Base-by-base conservation (phyloP, 1,284 basidiomycete genomes). In the Cryptococcus depauperatus region DNA sequence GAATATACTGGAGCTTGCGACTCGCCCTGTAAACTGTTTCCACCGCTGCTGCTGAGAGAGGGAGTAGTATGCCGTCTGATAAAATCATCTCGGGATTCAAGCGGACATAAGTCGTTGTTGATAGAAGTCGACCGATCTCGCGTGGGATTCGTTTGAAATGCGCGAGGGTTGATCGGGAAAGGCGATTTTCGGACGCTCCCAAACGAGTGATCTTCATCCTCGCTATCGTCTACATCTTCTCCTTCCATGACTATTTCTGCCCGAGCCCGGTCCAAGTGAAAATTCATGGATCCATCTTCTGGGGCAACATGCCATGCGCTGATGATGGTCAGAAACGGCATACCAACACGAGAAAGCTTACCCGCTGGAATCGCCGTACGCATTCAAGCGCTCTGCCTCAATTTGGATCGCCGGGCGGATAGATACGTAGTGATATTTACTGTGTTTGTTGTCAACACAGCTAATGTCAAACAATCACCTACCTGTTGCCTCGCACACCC, bases 381-480 rank as follows among this genome's bases (percentile, higher is more conserved):
- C 83, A 68, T 90, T 87, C 28, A 91, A 77, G 74, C 84, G 85
- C 69, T 89, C 85, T 49, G 85, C 86, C 75, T 91, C 88, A 42
- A 84, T 80, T 52, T 82, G 80, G 34, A 85, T 87, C 16, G 85
- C 83, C 43, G 88, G 87, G 57, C 85, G 81, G 55, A 91, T 86
- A 56, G 70, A 65, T 48, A 68, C 70, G 68, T 60, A 64, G 50
- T 62, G 63, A 46, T 68, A 64, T 46, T 65, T 59, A 28, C 62
- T 63, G 43, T 7, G 13, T n/a, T n/a, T 8, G 4, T 33, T 28
- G 7, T 22, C 10, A 35, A 21, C 21, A 14, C n/a, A n/a, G 32
- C 16, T 22, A 23, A 18, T 6, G 14, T 8, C 21, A 23, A 28
- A 37, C 43, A 29, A 23, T 3, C 43, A 47, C 54, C 73, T 82